Percentiles rank a stretch among this genome's conserved stretches.
phyloP scores from a whole-genome alignment of 2,329 filamentous ascomycete species.

The Aspergillus terreus region DNA sequence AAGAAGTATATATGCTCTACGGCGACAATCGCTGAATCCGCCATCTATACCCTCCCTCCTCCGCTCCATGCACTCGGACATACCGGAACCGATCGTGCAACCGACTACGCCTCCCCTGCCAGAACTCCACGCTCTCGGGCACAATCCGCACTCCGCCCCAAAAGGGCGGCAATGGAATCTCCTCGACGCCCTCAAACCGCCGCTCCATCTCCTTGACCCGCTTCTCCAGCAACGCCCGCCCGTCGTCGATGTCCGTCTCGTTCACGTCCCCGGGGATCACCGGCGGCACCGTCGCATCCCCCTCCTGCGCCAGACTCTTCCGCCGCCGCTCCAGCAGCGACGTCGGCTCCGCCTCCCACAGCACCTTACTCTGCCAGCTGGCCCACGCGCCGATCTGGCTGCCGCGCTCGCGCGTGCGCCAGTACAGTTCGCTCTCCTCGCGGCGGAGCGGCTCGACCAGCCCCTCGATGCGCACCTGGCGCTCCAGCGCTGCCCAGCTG shows the following conservation, averaged over 20 bases:
- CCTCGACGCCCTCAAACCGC: conserved; percentile 68
- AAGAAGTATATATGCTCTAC: conserved; percentile 14
- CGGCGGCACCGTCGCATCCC: conserved; percentile 12
- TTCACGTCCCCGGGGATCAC: conserved; percentile 27
- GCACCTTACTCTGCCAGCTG: conserved; percentile 77
- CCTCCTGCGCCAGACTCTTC: conserved; percentile 22
- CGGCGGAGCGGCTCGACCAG: conserved; percentile 60
- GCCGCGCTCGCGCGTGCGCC: conserved; percentile 66
- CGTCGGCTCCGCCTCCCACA: conserved; percentile 45
- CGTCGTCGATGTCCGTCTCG: conserved; percentile 54
- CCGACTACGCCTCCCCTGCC: conserved; percentile 84
- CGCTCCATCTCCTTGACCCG: conserved; percentile 74
- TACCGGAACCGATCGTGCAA: conserved; percentile 94
- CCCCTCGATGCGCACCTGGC: conserved; percentile 90
- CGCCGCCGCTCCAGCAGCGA: conserved; percentile 21
- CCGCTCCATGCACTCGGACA: conserved; percentile 64
- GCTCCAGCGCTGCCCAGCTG: conserved; percentile 81
- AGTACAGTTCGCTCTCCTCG: conserved; percentile 69
- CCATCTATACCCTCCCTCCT: conserved; percentile 44
- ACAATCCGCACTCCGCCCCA: conserved; percentile 89
- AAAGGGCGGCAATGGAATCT: conserved; percentile 87
- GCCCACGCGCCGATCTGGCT: conserved; percentile 90
- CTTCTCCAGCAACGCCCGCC: conserved; percentile 68
- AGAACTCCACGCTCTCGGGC: conserved; percentile 89
- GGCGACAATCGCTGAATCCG: conserved; percentile 39